A percentile compares a stretch with the other conserved stretches of the same genome.
Conservation (phyloP, 495 filamentous ascomycete genomes). For the Tuber aestivum region DNA sequence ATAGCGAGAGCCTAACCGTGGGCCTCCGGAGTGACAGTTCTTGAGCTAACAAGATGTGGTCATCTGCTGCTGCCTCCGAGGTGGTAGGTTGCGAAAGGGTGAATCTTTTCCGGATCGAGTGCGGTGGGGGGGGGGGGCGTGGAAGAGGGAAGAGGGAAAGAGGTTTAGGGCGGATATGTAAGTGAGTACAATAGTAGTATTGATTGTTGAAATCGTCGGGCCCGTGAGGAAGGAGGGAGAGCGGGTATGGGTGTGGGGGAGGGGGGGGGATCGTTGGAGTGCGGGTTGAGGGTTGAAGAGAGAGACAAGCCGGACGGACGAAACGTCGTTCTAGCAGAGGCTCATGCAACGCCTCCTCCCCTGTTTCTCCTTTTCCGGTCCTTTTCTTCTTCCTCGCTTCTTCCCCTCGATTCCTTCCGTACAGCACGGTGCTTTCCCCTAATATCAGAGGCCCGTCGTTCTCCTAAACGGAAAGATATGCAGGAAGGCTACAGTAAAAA, state of each 20-base stretch:
- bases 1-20: conserved; percentile 29
- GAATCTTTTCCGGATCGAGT: background rate
- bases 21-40: conserved; percentile 38
- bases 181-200: background rate
- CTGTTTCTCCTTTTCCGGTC: background rate
- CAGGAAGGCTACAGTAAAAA: conserved; percentile 16
- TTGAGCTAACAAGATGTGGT: conserved; percentile 34
- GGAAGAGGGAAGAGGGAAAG: conserved; percentile 3
- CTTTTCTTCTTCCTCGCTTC: too few species aligned
- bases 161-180: background rate
- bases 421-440: background rate
- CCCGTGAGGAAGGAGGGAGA: background rate
- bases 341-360: background rate
- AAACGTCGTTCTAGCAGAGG: background rate
- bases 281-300: conserved; percentile 7
- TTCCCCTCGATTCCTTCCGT: background rate
- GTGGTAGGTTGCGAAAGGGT: conserved; percentile 11
- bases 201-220: background rate
- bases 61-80: conserved; percentile 31
- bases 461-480: conserved; percentile 19
- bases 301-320: background rate
- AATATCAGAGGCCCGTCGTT: background rate
- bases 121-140: conserved; percentile 1
- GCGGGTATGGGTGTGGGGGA: conserved; percentile 1
- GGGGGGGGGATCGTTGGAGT: background rate